Percentiles rank a stretch among this genome's conserved stretches.
Evolutionary conservation across 768 basidiomycete genomes (phyloP).

Genomic region (Psilocybe subaeruginosa): DNA sequence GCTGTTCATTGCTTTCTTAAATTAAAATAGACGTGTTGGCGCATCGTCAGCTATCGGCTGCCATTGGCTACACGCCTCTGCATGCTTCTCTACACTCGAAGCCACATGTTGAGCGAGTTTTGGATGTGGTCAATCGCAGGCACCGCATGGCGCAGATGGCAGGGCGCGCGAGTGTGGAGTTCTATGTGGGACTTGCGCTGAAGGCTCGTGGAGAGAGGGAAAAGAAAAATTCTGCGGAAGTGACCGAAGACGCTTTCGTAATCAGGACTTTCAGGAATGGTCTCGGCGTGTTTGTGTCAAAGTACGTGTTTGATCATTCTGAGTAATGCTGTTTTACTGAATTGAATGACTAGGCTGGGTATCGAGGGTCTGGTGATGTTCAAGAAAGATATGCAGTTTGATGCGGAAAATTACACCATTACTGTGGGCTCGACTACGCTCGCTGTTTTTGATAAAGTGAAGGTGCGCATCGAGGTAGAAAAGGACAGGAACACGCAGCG

Average conservation of each 20-base stretch:
- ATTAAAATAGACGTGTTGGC: constrained; percentile 78
- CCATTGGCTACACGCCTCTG: constrained; percentile 81
- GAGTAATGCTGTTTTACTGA: neutral
- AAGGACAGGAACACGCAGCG: constrained; percentile 94
- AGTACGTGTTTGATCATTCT: constrained; percentile 53
- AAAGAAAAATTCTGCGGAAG: constrained; percentile 36
- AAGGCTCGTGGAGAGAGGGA: constrained; percentile 62
- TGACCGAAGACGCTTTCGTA: constrained; percentile 87
- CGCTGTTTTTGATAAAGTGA: constrained; percentile 92
- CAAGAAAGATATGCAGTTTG: constrained; percentile 87
- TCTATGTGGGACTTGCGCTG: constrained; percentile 93
- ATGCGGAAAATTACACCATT: constrained; percentile 89
- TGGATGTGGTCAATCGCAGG: constrained; percentile 87
- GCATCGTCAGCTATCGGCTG: constrained; percentile 91
- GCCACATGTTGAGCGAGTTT: constrained; percentile 80
- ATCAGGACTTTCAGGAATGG: constrained; percentile 95
- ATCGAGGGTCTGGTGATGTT: constrained; percentile 95
- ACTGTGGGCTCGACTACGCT: constrained; percentile 67
- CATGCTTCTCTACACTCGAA: constrained; percentile 91
- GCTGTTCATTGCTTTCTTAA: neutral
- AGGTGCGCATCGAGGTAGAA: constrained; percentile 88
- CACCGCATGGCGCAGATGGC: constrained; percentile 99
- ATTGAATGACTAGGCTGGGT: constrained; percentile 63
- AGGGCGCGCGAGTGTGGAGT: constrained; percentile 93
- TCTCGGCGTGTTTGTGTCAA: constrained; percentile 92